Conservation (phyloP, 2,329 filamentous ascomycete genomes). For the Fusarium ramigenum region DNA sequence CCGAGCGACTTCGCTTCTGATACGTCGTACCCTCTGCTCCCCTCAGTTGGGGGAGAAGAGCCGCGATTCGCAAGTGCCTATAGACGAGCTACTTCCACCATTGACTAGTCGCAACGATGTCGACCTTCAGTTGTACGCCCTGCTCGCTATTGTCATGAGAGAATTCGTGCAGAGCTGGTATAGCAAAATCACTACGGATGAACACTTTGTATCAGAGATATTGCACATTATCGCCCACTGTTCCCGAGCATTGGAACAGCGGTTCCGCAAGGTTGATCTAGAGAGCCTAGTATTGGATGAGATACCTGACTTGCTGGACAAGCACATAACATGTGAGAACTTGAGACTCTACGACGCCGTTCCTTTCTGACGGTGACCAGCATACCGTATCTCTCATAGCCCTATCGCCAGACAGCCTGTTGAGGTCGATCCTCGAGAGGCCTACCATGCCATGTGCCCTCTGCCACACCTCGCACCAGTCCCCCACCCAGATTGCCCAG, state of each 20-base stretch:
- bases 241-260: constrained; percentile 86
- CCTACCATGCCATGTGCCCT: constrained; percentile 87
- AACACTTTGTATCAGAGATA: constrained; percentile 86
- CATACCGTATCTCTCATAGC: constrained; percentile 75
- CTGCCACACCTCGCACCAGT: constrained; percentile 83
- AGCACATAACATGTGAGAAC: constrained; percentile 78
- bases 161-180: constrained; percentile 97
- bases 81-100: constrained; percentile 86
- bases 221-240: constrained; percentile 93
- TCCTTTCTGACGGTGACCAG: constrained; percentile 56
- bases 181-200: constrained; percentile 88
- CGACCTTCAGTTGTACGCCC: constrained; percentile 90
- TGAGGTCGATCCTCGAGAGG: constrained; percentile 68
- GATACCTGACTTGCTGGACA: constrained; percentile 81
- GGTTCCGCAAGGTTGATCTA: constrained; percentile 82
- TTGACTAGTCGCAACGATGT: constrained; percentile 94
- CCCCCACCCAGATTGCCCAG: constrained; percentile 64
- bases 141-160: constrained; percentile 87
- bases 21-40: constrained; percentile 86
- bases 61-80: constrained; percentile 59
- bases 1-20: constrained; percentile 80
- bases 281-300: constrained; percentile 88
- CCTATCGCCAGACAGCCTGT: constrained; percentile 67
- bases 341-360: neutral
- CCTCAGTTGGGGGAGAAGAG: constrained; percentile 70